Evolutionary conservation across 2,329 filamentous ascomycete genomes (phyloP).

Genomic region (Aspergillus quadrilineatus): DNA sequence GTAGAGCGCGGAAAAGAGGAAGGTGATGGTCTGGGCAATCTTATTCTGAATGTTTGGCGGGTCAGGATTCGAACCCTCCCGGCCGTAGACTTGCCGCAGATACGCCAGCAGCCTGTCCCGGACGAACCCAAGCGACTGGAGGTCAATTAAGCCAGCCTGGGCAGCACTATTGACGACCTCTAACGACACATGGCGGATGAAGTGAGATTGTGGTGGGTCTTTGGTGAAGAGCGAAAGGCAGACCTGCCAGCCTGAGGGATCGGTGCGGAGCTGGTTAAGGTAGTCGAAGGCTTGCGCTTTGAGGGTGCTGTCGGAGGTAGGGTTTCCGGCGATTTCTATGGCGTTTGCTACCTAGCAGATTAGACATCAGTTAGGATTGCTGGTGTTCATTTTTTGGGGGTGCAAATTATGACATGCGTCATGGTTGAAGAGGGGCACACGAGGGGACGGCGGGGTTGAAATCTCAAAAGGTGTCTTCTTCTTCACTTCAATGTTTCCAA

Average conservation of each 20-base stretch:
- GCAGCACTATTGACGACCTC: constrained; percentile 93
- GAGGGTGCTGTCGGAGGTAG: constrained; percentile 69
- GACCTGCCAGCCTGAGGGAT: constrained; percentile 85
- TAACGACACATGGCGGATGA: constrained; percentile 83
- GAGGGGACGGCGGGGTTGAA: constrained; percentile 17
- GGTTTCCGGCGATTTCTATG: constrained; percentile 90
- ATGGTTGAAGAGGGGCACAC: constrained; percentile 22
- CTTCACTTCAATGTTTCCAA: constrained; percentile 1
- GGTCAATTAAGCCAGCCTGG: constrained; percentile 73
- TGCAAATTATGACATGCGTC: background rate
- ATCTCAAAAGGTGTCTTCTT: constrained; percentile 18
- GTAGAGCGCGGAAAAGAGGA: constrained; percentile 86
- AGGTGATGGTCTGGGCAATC: constrained; percentile 91
- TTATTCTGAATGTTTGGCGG: constrained; percentile 86
- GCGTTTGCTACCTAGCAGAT: constrained; percentile 77
- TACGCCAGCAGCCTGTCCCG: constrained; percentile 82
- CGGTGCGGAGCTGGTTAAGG: constrained; percentile 70
- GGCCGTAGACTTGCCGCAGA: constrained; percentile 71
- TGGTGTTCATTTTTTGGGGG: background rate
- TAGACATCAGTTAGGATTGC: constrained; percentile 7
- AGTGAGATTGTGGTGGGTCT: constrained; percentile 71
- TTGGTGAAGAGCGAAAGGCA: constrained; percentile 84
- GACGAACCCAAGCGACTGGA: constrained; percentile 69
- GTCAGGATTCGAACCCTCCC: constrained; percentile 61
- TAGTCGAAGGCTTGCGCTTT: constrained; percentile 70